Base-by-base conservation (phyloP, 495 filamentous ascomycete genomes). In the Baudoinia panamericana region DNA sequence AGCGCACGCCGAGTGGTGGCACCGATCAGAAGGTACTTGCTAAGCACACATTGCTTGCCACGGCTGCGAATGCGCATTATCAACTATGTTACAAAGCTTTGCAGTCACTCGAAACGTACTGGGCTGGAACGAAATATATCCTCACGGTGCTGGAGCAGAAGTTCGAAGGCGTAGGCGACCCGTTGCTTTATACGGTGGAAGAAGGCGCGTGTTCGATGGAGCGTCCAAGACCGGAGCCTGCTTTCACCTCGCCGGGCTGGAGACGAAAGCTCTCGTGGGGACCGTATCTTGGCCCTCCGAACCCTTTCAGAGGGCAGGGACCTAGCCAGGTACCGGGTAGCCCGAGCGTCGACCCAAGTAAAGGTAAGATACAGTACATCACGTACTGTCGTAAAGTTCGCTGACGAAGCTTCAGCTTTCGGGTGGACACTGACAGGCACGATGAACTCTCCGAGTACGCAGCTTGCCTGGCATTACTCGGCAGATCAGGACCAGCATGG, bases 51-150 rank as follows among this genome's bases (percentile, higher is more conserved):
- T 61, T 86, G 1, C 68, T 88, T 1, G 81, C 79, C 0, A 76
- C 76, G 15, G 78, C 77, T 10, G 82, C 82, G 5, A 82, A 74
- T 36, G 73, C 81, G 45, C 82, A 87, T 45, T 92, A 87, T 48
- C 77, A 85, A 42, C 66, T 72, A 10, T 92, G 84, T 51, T 84
- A 85, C 48, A 81, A 84, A 52, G 79, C 82, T 2, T 55, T 92
- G 15, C 73, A 82, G 50, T 72, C 80, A 35, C 61, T 88, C 22
- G 74, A 86, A 40, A 66, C 70, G 2, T 86, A 86, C 54, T 92
- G 84, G 84, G 76, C 77, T 39, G 84, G 84, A 1, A 78, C 82
- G n/a, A 72, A 75, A 36, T 92, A 92, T 57, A 92, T 92, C 26
- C 62, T 92, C 15, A 84, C 78, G 1, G 81, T 82, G 1, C 59